These are phyloP conservation scores for Trametes pubescens DNA, from an alignment of 1,284 basidiomycete genomes.

Conservation along the genomic window DNA sequence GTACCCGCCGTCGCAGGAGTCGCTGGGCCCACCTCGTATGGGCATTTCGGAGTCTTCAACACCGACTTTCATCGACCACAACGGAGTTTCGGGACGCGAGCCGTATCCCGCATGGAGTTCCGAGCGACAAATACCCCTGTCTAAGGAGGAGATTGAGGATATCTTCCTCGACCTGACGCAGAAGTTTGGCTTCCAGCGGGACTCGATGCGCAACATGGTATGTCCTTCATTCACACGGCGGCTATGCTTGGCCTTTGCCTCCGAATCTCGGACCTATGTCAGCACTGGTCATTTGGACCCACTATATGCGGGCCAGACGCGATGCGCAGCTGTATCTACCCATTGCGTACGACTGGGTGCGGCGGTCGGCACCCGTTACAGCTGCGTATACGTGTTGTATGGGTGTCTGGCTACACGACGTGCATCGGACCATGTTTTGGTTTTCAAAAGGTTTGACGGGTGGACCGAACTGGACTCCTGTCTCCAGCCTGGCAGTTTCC, in stretches of 20 bases:
- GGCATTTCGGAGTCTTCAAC: constrained; percentile 70
- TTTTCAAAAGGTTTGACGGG: too few relatives aligned
- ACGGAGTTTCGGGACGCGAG: constrained; percentile 64
- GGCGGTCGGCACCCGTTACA: too few relatives aligned
- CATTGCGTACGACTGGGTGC: too few relatives aligned
- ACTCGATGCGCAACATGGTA: constrained; percentile 92
- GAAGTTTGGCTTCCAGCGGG: constrained; percentile 98
- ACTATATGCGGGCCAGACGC: too few relatives aligned
- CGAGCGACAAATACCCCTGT: constrained; percentile 93
- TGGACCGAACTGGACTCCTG: too few relatives aligned
- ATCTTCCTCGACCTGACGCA: constrained; percentile 97
- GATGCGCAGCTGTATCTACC: too few relatives aligned
- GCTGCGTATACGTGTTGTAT: too few relatives aligned
- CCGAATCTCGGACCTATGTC: background rate
- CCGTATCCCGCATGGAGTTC: constrained; percentile 94
- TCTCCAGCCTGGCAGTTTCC: too few relatives aligned
- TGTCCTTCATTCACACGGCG: constrained; percentile 39
- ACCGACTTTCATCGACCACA: constrained; percentile 67
- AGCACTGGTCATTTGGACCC: too few relatives aligned
- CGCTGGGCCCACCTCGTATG: constrained; percentile 64
- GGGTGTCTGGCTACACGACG: too few relatives aligned
- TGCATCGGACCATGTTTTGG: too few relatives aligned
- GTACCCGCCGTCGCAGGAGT: constrained; percentile 76
- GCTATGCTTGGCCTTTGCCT: constrained; percentile 10
- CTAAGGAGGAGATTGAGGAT: constrained; percentile 99